Base-by-base conservation (phyloP, 176 grass and related monocot genomes). In the Cenchrus fungigraminus region DNA sequence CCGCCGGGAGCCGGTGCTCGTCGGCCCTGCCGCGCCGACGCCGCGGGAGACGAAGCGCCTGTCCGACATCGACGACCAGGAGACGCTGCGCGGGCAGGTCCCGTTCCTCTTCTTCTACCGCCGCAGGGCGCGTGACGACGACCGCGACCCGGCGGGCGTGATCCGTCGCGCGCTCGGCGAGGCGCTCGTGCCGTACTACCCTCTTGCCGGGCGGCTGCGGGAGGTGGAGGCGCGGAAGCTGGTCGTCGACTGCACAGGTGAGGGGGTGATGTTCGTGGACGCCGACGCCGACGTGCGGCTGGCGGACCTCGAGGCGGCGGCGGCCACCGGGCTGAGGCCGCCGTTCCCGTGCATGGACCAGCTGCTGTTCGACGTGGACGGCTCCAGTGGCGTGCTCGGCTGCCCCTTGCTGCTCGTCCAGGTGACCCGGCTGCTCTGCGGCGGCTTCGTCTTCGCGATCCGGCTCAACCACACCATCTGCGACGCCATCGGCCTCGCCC, bases 11-110 rank as follows among this genome's bases (percentile, higher is more conserved):
- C 77, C 68, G 0, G 78, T 34, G 66, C 59, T 91, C 29, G 74
- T 96, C 3, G 8, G n/a, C 19, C 92, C 86, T 0, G 63, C 84
- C 1, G 2, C 0, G 11, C 66, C 81, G 16, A 91, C 87, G 37
- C 89, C 84, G 0, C 73, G 46, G 0, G 84, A 94, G 72, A 73
- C 76, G 6, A 94, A 89, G 50, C 87, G 64, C 19, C 66, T 94
- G 14, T 91, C 89, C 42, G 92, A 94, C 81, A 79, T 91, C 62
- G 92, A 91, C 45, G 87, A 91, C 87, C 84, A 89, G 50, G 81
- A 85, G 9, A 19, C 61, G 3, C 80, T 94, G 37, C 84, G 87
- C 0, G 0, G 20, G 7, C 32, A 76, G 0, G 13, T 86, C 11
- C 40, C 70, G 2, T 74, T 28, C 28, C 17, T 82, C 17, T 42